Base-by-base conservation (phyloP, 768 basidiomycete genomes). In the Leccinum incarnatum region DNA sequence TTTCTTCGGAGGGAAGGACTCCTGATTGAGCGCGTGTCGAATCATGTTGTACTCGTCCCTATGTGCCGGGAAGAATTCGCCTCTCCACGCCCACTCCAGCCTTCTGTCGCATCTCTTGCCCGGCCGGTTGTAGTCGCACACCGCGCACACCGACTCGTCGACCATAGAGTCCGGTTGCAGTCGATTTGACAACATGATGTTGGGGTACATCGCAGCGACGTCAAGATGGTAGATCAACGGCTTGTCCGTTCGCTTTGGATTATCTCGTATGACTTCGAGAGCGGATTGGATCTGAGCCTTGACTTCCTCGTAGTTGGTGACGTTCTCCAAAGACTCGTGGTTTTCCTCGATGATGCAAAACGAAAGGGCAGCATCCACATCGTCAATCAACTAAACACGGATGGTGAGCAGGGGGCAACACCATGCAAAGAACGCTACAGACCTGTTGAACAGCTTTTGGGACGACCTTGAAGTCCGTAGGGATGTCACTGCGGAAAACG, bases 141-240 rank as follows among this genome's bases (percentile, higher is more conserved):
- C 95, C 1, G 97, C 97, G 68, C 97, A 99, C 17, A 88, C 89
- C 19, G 96, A 86, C 72, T 98, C 97, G 67, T 95, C 93, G 10
- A 98, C 89, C 77, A 98, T 91, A 2, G 97, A 97, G 75, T 99
- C 97, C 2, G 97, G 97, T 66, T 99, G 97, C 2, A 99, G 81
- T 34, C 97, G 92, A 71, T 99, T 99, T 17, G 95, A 98, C 79
- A 99, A 88, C 97, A 99, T 99, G 84, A 99, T 98, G 74, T 98
- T 99, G 57, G 97, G 97, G 72, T 99, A 98, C 97, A 99, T 99
- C 62, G 97, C 97, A 2, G 97, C 97, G 62, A 99, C 97, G 68
- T 99, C 97, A 67, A 98, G 76, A 74, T 99, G 97, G 75, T 99
- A 99, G 69, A 99, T 98, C 62, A 98, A 85, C 0, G 97, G 97